Evolutionary conservation across 345 rosid species (phyloP).

Genomic region (Acer yangbiense): DNA sequence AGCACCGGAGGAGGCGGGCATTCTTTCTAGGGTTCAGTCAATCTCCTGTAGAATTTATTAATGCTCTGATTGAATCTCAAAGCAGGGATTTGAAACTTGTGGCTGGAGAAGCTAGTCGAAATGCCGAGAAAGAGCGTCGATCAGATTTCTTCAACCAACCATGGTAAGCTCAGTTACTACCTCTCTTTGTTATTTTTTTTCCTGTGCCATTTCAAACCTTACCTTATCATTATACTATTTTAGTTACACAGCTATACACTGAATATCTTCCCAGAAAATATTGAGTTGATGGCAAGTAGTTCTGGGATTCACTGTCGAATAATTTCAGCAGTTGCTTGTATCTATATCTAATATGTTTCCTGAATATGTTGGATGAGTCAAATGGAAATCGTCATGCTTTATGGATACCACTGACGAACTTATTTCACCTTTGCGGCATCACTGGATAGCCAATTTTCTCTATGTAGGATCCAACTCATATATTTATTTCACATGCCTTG

Average conservation of each 20-base stretch:
- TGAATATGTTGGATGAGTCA: background rate
- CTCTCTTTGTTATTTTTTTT: background rate
- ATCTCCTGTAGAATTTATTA: constrained; percentile 92
- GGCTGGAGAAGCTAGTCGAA: constrained; percentile 87
- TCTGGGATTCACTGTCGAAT: background rate
- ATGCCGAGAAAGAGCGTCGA: constrained; percentile 82
- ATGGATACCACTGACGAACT: background rate
- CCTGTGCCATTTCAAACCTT: background rate
- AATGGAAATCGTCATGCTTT: background rate
- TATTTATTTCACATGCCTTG: background rate
- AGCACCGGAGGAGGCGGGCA: constrained; percentile 88
- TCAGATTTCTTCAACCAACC: constrained; percentile 95
- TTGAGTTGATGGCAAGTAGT: constrained; percentile 4
- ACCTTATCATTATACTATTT: background rate
- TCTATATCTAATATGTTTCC: background rate
- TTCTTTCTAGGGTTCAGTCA: constrained; percentile 98
- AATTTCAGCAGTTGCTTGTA: background rate
- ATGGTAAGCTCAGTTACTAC: constrained; percentile 57
- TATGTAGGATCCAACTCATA: background rate
- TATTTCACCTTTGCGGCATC: background rate
- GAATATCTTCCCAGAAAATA: background rate
- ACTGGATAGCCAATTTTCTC: background rate
- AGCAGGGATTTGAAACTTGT: constrained; percentile 86
- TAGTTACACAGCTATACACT: background rate
- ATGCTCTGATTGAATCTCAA: constrained; percentile 92